A percentile compares a stretch with the other conserved stretches of the same genome.
Conservation (phyloP, 106 monocot genomes). For the Narthecium ossifragum region DNA sequence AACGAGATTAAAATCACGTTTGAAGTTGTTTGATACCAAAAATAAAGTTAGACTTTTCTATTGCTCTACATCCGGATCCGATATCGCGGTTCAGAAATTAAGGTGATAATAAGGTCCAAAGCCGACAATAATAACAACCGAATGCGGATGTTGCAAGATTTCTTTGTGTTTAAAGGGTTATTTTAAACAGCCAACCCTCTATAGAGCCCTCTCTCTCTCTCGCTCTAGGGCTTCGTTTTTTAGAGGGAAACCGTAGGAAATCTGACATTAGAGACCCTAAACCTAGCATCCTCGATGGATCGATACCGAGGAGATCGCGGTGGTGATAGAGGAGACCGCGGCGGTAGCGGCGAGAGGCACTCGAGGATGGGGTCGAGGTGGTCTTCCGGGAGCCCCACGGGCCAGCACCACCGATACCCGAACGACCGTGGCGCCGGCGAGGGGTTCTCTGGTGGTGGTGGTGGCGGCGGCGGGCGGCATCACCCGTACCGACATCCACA, state of each 20-base stretch:
- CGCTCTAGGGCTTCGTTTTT: neutral
- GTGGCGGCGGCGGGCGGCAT: slow-evolving; percentile 27
- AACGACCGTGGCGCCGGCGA: slow-evolving; percentile 21
- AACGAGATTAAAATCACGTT: no score
- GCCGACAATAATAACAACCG: no score
- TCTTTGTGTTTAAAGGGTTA: no score
- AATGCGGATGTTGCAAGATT: no score
- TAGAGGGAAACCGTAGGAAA: neutral
- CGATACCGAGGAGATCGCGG: slow-evolving; percentile 37
- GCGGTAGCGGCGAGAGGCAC: slow-evolving; percentile 21
- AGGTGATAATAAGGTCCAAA: no score
- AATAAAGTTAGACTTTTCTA: no score
- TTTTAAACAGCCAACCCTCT: no score
- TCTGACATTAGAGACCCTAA: neutral
- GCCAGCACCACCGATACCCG: slow-evolving; percentile 22
- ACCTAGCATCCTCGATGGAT: slow-evolving; percentile 31
- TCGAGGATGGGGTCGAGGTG: slow-evolving; percentile 43
- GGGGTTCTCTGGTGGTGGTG: slow-evolving; percentile 18
- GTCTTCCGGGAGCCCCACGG: slow-evolving; percentile 46
- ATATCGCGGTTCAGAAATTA: no score
- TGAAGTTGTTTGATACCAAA: no score
- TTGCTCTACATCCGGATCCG: no score
- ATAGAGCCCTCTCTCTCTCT: neutral
- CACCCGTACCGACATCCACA: slow-evolving; percentile 52
- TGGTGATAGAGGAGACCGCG: slow-evolving; percentile 25